Evolutionary conservation across 2,329 filamentous ascomycete genomes (phyloP).

Genomic region (Alternaria solani): DNA sequence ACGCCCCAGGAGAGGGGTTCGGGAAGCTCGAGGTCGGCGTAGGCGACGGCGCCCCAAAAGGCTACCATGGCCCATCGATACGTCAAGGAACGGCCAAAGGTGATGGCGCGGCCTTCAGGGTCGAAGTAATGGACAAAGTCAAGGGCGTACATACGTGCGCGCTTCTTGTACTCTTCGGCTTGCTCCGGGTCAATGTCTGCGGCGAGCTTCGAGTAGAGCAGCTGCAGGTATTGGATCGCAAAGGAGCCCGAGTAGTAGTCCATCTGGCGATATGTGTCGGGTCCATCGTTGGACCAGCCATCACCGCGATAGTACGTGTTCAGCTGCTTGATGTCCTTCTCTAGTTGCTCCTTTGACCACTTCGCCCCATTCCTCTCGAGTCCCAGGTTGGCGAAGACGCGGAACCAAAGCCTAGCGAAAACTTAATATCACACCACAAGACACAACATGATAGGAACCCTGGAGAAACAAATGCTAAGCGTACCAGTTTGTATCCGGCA

Average conservation of each 20-base stretch:
- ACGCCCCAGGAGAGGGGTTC: slow-evolving; percentile 78
- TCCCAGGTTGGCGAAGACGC: slow-evolving; percentile 82
- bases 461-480: slow-evolving; percentile 7
- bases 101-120: slow-evolving; percentile 73
- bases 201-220: slow-evolving; percentile 77
- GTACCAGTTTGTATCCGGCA: slow-evolving; percentile 71
- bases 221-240: slow-evolving; percentile 80
- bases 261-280: slow-evolving; percentile 81
- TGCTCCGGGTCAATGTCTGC: slow-evolving; percentile 70
- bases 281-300: slow-evolving; percentile 84
- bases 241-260: slow-evolving; percentile 86
- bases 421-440: slow-evolving; percentile 22
- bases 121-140: slow-evolving; percentile 82
- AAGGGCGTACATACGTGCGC: slow-evolving; percentile 71
- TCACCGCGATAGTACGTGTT: slow-evolving; percentile 83
- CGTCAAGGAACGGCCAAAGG: slow-evolving; percentile 79
- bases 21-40: slow-evolving; percentile 76
- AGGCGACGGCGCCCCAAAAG: slow-evolving; percentile 81
- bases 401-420: slow-evolving; percentile 76
- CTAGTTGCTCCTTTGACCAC: slow-evolving; percentile 73
- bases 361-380: slow-evolving; percentile 76
- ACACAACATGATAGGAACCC: neutral
- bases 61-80: slow-evolving; percentile 88
- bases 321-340: slow-evolving; percentile 78
- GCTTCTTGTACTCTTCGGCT: slow-evolving; percentile 72